Conservation (phyloP, 306 rosid genomes). For the Cyamopsis tetragonoloba region DNA sequence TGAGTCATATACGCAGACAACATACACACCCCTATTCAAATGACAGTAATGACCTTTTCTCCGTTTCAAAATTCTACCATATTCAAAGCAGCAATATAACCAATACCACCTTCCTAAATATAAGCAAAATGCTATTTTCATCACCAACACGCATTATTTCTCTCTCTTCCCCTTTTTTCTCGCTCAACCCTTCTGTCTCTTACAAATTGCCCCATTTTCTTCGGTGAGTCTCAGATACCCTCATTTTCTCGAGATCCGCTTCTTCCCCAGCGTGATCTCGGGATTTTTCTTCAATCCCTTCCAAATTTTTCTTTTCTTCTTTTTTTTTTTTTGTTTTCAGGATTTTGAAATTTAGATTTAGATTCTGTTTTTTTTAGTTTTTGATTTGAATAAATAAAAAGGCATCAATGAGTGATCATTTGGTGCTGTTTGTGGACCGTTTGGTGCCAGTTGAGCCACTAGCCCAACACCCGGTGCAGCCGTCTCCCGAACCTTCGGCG, state of each 20-base stretch:
- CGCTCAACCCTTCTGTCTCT: neutral
- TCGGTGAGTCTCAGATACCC: slow-evolving; percentile 25
- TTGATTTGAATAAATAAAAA: neutral
- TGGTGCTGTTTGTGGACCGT: slow-evolving; percentile 70
- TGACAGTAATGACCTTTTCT: too few relatives aligned
- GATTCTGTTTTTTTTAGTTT: neutral
- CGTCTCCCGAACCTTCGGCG: slow-evolving; percentile 20
- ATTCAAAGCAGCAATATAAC: neutral
- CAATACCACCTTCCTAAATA: neutral
- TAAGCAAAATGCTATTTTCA: neutral
- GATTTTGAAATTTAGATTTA: neutral
- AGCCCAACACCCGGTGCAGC: slow-evolving; percentile 40
- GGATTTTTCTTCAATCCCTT: slow-evolving; percentile 5
- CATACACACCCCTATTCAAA: too few relatives aligned
- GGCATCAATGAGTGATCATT: slow-evolving; percentile 67
- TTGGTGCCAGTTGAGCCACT: slow-evolving; percentile 40
- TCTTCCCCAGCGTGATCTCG: slow-evolving; percentile 28
- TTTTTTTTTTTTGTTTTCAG: neutral
- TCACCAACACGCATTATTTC: neutral
- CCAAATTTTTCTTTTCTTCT: neutral
- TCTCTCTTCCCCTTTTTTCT: neutral
- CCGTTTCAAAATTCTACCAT: too few relatives aligned
- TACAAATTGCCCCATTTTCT: slow-evolving; percentile 21
- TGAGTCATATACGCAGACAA: too few relatives aligned
- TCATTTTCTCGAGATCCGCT: slow-evolving; percentile 44